Conservation (phyloP, 345 rosid species). For the Eucalyptus pauciflora region DNA sequence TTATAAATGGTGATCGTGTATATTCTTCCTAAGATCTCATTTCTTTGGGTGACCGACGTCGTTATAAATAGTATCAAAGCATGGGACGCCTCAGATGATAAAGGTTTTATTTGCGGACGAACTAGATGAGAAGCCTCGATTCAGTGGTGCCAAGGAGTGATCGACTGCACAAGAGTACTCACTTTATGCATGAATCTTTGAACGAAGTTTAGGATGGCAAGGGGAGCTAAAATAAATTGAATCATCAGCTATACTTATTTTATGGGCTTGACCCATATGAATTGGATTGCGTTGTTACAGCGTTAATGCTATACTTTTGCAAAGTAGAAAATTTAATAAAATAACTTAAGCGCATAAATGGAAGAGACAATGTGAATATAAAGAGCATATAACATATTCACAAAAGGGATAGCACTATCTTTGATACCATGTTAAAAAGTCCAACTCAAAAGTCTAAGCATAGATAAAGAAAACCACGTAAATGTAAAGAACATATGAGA, state of each 20-base stretch:
- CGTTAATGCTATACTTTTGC: rapidly evolving
- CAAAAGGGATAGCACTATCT: rapidly evolving
- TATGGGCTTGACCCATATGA: not conserved
- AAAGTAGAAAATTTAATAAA: not conserved
- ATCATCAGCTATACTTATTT: not conserved
- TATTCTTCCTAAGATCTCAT: not conserved
- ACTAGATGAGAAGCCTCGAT: not conserved
- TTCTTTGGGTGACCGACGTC: rapidly evolving
- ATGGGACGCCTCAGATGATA: too few relatives aligned
- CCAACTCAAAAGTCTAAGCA: rapidly evolving
- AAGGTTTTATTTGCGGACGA: not conserved
- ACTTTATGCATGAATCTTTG: not conserved
- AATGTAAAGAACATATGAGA: too few relatives aligned
- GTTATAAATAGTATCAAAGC: not conserved
- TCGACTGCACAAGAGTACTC: not conserved
- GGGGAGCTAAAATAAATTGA: not conserved
- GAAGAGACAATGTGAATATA: not conserved
- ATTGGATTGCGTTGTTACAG: not conserved
- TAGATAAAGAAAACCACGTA: rapidly evolving
- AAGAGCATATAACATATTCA: rapidly evolving
- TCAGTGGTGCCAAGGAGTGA: not conserved
- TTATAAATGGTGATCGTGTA: not conserved
- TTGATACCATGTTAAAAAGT: rapidly evolving
- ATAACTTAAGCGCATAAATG: not conserved
- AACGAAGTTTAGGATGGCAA: not conserved